phyloP scores from a whole-genome alignment of 345 rosid species.

The Brassica cretica region DNA sequence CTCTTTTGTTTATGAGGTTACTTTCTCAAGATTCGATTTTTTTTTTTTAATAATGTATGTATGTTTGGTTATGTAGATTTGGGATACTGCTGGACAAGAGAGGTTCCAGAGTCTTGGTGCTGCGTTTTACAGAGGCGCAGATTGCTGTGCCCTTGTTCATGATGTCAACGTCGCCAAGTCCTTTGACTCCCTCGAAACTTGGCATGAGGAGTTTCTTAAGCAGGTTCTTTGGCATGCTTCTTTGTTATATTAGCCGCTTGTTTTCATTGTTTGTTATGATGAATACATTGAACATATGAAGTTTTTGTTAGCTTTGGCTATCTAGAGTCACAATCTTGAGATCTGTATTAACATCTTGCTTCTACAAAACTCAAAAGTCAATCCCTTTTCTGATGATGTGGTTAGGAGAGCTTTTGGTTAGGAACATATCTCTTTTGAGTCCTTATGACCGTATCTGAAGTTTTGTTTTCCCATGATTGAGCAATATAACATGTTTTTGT shows the following conservation, averaged over 20 bases:
- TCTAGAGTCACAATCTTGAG: conserved; percentile 1
- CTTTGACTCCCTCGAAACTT: conserved; percentile 85
- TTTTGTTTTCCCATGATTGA: neutral
- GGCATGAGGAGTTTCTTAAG: conserved; percentile 98
- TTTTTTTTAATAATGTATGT: neutral
- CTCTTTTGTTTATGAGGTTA: neutral
- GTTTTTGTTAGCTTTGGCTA: neutral
- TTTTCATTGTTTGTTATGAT: neutral
- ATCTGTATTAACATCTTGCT: neutral
- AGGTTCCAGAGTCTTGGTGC: conserved; percentile 96
- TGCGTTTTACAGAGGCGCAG: conserved; percentile 97
- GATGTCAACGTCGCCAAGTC: conserved; percentile 90
- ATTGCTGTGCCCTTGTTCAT: conserved; percentile 90
- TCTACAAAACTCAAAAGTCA: neutral
- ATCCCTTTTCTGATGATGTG: neutral
- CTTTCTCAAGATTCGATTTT: neutral
- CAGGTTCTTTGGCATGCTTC: conserved; percentile 55
- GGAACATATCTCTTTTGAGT: neutral
- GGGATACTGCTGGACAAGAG: conserved; percentile 99
- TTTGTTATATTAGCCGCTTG: neutral
- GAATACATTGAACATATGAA: neutral
- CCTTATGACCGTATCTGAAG: neutral
- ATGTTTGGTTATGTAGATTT: conserved; percentile 55
- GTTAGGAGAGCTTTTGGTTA: neutral
- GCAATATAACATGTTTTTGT: neutral